These are phyloP conservation scores for Tuber calosporum DNA, from an alignment of 495 filamentous ascomycete genomes.

Conservation along the genomic window DNA sequence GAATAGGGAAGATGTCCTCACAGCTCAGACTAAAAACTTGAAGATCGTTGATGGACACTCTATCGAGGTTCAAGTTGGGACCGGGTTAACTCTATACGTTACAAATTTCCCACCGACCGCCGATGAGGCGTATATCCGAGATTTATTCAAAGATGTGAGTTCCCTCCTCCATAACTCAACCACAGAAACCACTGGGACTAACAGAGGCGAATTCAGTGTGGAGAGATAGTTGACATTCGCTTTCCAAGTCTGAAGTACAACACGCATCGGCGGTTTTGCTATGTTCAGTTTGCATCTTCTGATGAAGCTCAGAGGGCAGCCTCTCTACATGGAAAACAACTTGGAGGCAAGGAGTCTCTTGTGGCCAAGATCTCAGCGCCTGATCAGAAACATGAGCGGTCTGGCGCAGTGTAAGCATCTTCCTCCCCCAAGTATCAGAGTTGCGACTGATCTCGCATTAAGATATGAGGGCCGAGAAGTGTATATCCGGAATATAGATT, in stretches of 20 bases:
- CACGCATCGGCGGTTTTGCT: conserved; percentile 84
- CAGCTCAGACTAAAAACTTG: conserved; percentile 69
- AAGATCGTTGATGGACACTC: conserved; percentile 63
- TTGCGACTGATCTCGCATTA: conserved; percentile 9
- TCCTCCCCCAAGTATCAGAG: not conserved
- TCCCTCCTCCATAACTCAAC: conserved; percentile 8
- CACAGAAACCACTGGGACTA: conserved; percentile 22
- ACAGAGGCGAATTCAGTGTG: conserved; percentile 50
- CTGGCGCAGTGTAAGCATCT: conserved; percentile 56
- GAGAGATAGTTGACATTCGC: conserved; percentile 75
- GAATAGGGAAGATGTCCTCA: conserved; percentile 65
- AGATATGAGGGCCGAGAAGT: conserved; percentile 73
- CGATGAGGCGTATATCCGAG: conserved; percentile 70
- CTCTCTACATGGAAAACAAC: conserved; percentile 58
- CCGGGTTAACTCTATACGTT: conserved; percentile 73
- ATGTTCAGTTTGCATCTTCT: conserved; percentile 70
- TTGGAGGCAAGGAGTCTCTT: conserved; percentile 61
- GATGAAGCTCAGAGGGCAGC: conserved; percentile 60
- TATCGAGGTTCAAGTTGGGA: conserved; percentile 65
- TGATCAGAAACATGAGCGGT: conserved; percentile 62
- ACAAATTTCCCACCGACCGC: conserved; percentile 83
- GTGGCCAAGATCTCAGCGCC: conserved; percentile 79
- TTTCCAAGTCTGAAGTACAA: conserved; percentile 87
- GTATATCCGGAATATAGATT: conserved; percentile 69
- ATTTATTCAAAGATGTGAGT: conserved; percentile 60